Base-by-base conservation (phyloP, 495 filamentous ascomycete genomes). In the Trichocladium uniseriatum region DNA sequence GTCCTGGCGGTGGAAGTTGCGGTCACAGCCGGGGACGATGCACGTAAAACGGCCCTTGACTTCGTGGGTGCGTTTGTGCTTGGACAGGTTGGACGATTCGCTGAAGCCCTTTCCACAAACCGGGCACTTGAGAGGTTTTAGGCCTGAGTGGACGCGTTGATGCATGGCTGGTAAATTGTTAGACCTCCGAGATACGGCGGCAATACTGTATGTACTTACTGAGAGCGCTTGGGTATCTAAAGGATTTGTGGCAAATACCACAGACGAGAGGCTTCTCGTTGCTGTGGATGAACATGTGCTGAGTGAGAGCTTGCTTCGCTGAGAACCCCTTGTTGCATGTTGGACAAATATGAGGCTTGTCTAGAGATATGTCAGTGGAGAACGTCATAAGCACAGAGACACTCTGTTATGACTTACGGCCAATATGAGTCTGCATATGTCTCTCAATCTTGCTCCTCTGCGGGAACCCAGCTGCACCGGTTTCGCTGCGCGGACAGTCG, bases 401-500 rank as follows among this genome's bases (percentile, higher is more conserved):
- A 24, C 35, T 5, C 6, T 8, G 32, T 24, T 15, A 13, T 31
- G 3, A 67, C 80, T 70, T 69, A 81, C 80, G 78, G 36, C 69
- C 73, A 34, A 79, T 79, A 57, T 83, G 80, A 1, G 77, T 79
- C 36, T 79, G 73, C 59, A 82, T 73, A 57, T 83, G 80, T 19
- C 80, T 69, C 48, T 79, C 74, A 15, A 83, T 71, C 57, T 83
- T 83, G 53, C 77, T 79, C 45, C 70, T 67, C 52, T 78, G 75
- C 35, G 69, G 64, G 59, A 82, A 77, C 44, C 72, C 74, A 22
- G 65, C 55, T 29, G 58, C 64, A 41, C 63, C 67, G 43, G 47
- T 38, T 5, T 53, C 53, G 51, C 79, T 79, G 1, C 70, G 60
- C 19, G 54, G 53, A 43, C 66, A 69, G 45, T 58, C 63, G 28